Evolutionary conservation across 169 alveolate genomes (phyloP), one percentile per base, ranked within the genome.

Genomic region (Plasmodium reichenowi): DNA sequence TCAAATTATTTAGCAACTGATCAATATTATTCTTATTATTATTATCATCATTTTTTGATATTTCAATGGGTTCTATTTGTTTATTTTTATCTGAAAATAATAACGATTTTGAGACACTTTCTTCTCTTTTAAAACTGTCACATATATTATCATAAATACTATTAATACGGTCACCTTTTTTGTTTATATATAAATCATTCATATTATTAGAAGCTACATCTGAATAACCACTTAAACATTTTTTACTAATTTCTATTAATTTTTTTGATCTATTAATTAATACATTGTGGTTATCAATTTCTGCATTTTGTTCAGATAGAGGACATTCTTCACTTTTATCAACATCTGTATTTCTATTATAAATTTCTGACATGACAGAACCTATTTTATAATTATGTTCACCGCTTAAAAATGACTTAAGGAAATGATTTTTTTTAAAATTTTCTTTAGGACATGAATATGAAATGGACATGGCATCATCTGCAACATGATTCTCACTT

Each of bases 181-280:
- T 58, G 13, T 63, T 54, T 54, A 17, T 26, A 24, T 58, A 54
- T 17, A 24, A 38, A 56, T 67, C 50, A 7, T 10, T 45, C 2
- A 38, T 6, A 22, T 38, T 66, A 38, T 38, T 9, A 32, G 54
- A 56, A 38, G 54, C 83, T 24, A 17, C 10, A 26, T 80, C 80
- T 2, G 78, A 67, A 47, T 80, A 67, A 1, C 38, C 66, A 67
- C 64, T 62, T 29, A 80, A 59, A 47, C 90, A 80, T 43, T 80
- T 66, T 66, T 47, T 66, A 56, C 83, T 80, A 13, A 59, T 80
- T 80, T 80, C 90, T 29, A 38, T 52, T 68, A 80, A 60, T 9
- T 29, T 26, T 38, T 80, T 80, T 22, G 90, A 80, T 80, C 83
- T 68, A 62, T 47, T 67, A 32, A 80, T 80, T 54, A 80, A 45